Percentiles rank a stretch among this genome's conserved stretches.
Conservation (phyloP, 2,329 filamentous ascomycete genomes). For the Monilinia aucupariae region DNA sequence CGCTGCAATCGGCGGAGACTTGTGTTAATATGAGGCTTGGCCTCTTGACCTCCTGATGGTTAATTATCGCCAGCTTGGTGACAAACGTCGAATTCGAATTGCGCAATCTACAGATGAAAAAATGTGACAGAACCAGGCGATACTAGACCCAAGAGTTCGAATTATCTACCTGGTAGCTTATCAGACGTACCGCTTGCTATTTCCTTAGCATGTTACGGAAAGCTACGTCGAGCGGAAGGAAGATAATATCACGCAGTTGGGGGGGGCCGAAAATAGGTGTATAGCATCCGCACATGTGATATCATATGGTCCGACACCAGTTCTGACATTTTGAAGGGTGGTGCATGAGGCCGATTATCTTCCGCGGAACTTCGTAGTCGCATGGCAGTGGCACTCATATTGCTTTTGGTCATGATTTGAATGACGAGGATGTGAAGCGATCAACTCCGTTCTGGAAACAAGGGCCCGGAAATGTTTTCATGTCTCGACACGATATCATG, state of each 20-base stretch:
- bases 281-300: constrained; percentile 12
- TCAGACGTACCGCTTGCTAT: neutral
- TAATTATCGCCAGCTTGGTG: constrained; percentile 5
- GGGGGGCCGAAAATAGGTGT: constrained; percentile 5
- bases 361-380: neutral
- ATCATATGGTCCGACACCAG: neutral
- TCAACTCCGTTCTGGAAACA: neutral
- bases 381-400: neutral
- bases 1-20: constrained; percentile 2
- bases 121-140: neutral
- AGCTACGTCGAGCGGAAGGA: constrained; percentile 9
- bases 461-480: neutral
- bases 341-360: constrained; percentile 3
- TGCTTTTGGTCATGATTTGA: constrained; percentile 1
- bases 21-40: constrained; percentile 12
- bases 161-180: neutral
- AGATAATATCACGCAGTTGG: constrained; percentile 7
- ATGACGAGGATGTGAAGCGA: neutral
- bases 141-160: neutral
- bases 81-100: constrained; percentile 2
- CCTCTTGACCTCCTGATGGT: constrained; percentile 10
- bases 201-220: constrained; percentile 3
- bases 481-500: neutral
- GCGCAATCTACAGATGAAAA: neutral
- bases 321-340: constrained; percentile 1